Evolutionary conservation across 331 rosid species (phyloP), one percentile per base, ranked within the genome.

Genomic region (Telfairia occidentalis): DNA sequence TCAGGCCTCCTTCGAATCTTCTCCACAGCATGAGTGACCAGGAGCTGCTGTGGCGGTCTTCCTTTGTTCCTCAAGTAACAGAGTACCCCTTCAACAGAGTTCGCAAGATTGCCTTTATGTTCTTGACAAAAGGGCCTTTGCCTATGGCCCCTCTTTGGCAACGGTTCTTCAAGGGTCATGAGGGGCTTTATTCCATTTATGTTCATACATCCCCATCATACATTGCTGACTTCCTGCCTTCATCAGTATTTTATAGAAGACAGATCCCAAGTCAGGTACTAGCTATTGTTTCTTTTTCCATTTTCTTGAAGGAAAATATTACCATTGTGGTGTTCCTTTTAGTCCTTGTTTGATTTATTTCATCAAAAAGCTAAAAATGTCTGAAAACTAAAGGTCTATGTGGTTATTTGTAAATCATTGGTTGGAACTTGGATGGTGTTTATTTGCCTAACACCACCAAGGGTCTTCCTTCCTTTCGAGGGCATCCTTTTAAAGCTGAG

Each of bases 221-320:
- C 71, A 50, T 37, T 23, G 77, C 89, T n/a, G 67, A 83, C 59
- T 90, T 83, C 83, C 50, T 84, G 0, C 78, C 89, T 12, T 86
- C 97, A 4, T 95, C 99, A 0, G 91, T 92, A 49, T 95, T 92
- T 80, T 83, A 88, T 49, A 64, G 57, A 63, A 92, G 90, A 75
- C 96, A 90, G 81, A 90, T 95, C 82, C 99, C 97, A 21, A 95
- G 99, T 89, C 90, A 92, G 99, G 99, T 95, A 88, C 64, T 29
- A 9, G 34, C 61, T 66, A 13, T 60, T 81, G 67, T 57, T 76
- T 76, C 57, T 60, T 19, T 16, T 46, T 29, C n/a, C 28, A 16
- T 29, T 35, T 11, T 34, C 21, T 37, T 38, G 12, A 28, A 15
- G 16, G 2, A 32, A 40, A 70, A 24, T 9, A 8, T 8, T 3